phyloP scores from a whole-genome alignment of 2,329 filamentous ascomycete genomes.

The Geosmithia morbida region DNA sequence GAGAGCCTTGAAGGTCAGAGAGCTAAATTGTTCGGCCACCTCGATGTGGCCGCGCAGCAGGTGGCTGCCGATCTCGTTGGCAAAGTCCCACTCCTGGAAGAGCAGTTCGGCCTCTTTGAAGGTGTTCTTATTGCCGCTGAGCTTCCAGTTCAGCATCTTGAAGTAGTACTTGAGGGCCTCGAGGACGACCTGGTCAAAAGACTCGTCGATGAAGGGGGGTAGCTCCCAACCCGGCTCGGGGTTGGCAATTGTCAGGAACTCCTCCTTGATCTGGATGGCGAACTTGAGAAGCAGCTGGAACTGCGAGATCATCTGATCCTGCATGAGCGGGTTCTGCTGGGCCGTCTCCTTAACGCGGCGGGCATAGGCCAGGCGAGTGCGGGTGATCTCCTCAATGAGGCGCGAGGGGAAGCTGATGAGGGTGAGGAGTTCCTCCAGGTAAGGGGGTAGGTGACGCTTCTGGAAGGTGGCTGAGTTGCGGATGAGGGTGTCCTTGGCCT shows the following conservation, averaged over 20 bases:
- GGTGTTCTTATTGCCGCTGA: conserved; percentile 94
- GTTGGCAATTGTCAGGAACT: conserved; percentile 70
- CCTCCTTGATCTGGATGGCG: conserved; percentile 82
- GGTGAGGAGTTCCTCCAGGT: conserved; percentile 90
- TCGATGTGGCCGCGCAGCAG: conserved; percentile 91
- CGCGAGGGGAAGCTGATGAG: conserved; percentile 95
- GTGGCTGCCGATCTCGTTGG: conserved; percentile 80
- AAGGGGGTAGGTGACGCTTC: conserved; percentile 82
- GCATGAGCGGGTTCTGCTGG: conserved; percentile 83
- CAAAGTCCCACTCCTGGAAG: conserved; percentile 97
- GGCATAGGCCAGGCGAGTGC: conserved; percentile 78
- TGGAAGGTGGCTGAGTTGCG: conserved; percentile 72
- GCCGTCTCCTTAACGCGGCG: conserved; percentile 92
- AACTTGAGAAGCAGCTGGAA: conserved; percentile 89
- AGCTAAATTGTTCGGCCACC: conserved; percentile 93
- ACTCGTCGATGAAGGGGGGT: conserved; percentile 91
- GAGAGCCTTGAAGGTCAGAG: conserved; percentile 83
- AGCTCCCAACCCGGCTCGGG: conserved; percentile 90
- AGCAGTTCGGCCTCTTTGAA: conserved; percentile 98
- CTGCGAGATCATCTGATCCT: conserved; percentile 94
- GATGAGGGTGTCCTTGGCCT: conserved; percentile 86
- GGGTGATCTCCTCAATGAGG: conserved; percentile 92
- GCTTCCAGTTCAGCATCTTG: conserved; percentile 95
- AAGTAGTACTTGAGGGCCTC: conserved; percentile 97
- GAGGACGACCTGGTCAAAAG: conserved; percentile 81